Base-by-base conservation (phyloP, 768 basidiomycete species). In the Macrocybe gigantea region DNA sequence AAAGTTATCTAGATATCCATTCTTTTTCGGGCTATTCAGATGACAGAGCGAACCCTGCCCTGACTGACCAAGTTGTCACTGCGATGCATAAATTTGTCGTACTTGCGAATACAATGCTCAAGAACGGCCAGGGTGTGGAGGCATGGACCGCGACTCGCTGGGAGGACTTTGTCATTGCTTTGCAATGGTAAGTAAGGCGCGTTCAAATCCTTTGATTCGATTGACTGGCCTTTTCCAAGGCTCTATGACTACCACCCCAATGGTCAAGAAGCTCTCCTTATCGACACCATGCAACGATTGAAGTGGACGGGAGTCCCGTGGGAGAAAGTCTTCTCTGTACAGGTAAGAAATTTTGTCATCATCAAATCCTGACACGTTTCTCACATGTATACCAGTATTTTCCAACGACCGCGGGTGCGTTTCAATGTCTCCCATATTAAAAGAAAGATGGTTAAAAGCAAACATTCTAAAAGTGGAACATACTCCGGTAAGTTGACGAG, bases 1-100 rank as follows among this genome's bases (percentile, higher is more conserved):
- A 22, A 22, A 8, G n/a, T 13, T 0, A 41, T 9, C 7, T n/a
- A 74, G 76, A 47, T 78, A 79, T 50, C 77, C 78, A 0, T 79
- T 79, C 63, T 69, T 80, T 58, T 76, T 79, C 50, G 77, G 10
- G 78, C 77, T 2, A 78, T 79, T 30, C 78, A 79, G 62, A 75
- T 79, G 72, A 69, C 71, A 1, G 78, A 54, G 64, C 61, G 38
- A 55, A 77, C 53, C 64, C 75, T 1, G 56, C 72, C 0, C 60
- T 77, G 37, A 71, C 73, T 2, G 60, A 63, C 38, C 56, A 63
- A 44, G 74, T 79, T n/a, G 75, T 77, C 2, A 65, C 66, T 6
- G 72, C 77, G 1, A 56, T 80, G 48, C 65, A 79, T 60, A 80
- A 76, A 52, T 81, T 81, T 45, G 73, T 79, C 30, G 49, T 60